Percentiles rank a stretch among this genome's conserved stretches.
These are phyloP conservation scores for Calonectria ilicicola DNA, from an alignment of 2,329 filamentous ascomycete species.

Conservation along the genomic window DNA sequence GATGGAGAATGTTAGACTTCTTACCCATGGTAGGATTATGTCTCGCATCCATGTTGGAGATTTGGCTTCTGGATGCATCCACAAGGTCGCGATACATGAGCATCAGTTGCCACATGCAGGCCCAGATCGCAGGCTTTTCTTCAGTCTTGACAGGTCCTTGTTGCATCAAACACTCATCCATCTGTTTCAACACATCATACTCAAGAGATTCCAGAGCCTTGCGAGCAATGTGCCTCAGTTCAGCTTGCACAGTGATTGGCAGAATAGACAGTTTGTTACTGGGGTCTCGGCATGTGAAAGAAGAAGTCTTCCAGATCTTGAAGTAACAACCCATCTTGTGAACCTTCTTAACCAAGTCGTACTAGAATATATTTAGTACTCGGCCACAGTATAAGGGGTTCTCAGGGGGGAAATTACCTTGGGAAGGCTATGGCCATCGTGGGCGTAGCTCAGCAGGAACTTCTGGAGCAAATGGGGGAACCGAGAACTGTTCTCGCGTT, in stretches of 20 bases:
- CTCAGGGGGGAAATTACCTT: conserved; percentile 48
- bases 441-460: conserved; percentile 52
- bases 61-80: conserved; percentile 44
- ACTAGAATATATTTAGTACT: conserved; percentile 46
- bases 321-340: conserved; percentile 63
- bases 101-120: conserved; percentile 62
- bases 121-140: conserved; percentile 60
- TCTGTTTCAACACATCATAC: conserved; percentile 53
- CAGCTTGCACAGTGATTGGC: conserved; percentile 55
- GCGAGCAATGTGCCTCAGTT: conserved; percentile 54
- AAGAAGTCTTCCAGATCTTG: conserved; percentile 59
- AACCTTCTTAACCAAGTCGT: conserved; percentile 56
- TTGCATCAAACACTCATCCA: conserved; percentile 54
- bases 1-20: not conserved
- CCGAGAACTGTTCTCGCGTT: conserved; percentile 45
- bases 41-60: conserved; percentile 36
- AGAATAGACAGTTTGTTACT: conserved; percentile 51
- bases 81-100: conserved; percentile 61
- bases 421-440: conserved; percentile 51
- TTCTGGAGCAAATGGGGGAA: conserved; percentile 51
- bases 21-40: conserved; percentile 41
- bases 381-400: not conserved
- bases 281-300: conserved; percentile 56
- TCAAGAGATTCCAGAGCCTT: conserved; percentile 52
- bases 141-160: conserved; percentile 52